phyloP scores from a whole-genome alignment of 129 eudicot genomes.

The Flaveria ramosissima region DNA sequence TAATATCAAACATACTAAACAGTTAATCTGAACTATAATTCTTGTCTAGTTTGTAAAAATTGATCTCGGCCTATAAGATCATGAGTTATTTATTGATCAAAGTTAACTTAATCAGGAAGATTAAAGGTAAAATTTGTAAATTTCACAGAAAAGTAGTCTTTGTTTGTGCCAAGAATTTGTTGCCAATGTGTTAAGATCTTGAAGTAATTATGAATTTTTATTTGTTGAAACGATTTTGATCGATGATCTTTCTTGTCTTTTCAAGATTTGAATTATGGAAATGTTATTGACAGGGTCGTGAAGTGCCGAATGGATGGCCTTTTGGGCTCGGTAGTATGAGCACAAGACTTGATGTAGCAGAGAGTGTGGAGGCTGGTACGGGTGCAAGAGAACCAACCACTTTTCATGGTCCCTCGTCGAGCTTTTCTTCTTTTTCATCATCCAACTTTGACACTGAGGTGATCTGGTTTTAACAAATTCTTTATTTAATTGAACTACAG shows the following conservation, averaged over 20 bases:
- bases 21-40: no score
- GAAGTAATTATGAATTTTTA: not conserved
- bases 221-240: not conserved
- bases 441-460: slow-evolving; percentile 92
- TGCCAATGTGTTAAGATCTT: slow-evolving; percentile 6
- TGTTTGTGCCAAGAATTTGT: slow-evolving; percentile 10
- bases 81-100: not conserved
- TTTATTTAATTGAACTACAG: not conserved
- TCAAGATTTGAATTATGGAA: slow-evolving; percentile 1
- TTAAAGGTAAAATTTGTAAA: not conserved
- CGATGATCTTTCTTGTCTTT: not conserved
- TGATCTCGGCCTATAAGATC: not conserved
- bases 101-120: not conserved
- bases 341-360: slow-evolving; percentile 43
- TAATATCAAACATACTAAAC: not conserved
- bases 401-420: slow-evolving; percentile 48
- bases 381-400: slow-evolving; percentile 29
- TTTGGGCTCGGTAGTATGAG: slow-evolving; percentile 74
- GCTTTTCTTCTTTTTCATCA: slow-evolving; percentile 81
- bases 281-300: slow-evolving; percentile 31
- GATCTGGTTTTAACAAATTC: not conserved
- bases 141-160: not conserved
- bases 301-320: slow-evolving; percentile 72
- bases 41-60: not conserved
- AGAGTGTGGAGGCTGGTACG: slow-evolving; percentile 27